These are phyloP conservation scores for Cladorrhinum samala DNA, from an alignment of 495 filamentous ascomycete species.

Conservation along the genomic window DNA sequence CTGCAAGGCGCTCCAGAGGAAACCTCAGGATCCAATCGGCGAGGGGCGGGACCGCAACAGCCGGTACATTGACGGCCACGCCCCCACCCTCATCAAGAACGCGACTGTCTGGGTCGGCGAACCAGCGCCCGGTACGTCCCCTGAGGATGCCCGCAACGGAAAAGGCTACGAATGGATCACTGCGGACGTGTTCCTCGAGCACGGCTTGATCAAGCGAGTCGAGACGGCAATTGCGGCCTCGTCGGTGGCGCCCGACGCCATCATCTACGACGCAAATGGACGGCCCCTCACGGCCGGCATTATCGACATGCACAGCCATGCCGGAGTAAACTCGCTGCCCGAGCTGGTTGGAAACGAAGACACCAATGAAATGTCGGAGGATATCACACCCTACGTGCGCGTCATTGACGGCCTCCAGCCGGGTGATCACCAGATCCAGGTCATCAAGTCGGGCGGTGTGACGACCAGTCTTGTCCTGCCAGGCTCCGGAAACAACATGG, in stretches of 20 bases:
- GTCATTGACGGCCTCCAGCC: slow-evolving; percentile 49
- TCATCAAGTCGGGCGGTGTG: slow-evolving; percentile 63
- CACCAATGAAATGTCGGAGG: slow-evolving; percentile 45
- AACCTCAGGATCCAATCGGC: slow-evolving; percentile 40
- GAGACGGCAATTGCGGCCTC: slow-evolving; percentile 26
- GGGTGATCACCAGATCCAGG: slow-evolving; percentile 47
- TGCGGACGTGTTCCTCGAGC: slow-evolving; percentile 43
- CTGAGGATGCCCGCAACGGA: slow-evolving; percentile 38
- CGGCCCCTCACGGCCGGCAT: slow-evolving; percentile 56
- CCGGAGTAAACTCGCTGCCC: slow-evolving; percentile 40
- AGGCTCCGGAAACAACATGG: slow-evolving; percentile 60
- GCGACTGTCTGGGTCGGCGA: slow-evolving; percentile 50
- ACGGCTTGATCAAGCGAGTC: slow-evolving; percentile 44
- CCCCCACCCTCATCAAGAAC: slow-evolving; percentile 46
- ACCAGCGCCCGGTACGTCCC: slow-evolving; percentile 32
- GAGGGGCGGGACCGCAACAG: slow-evolving; percentile 41
- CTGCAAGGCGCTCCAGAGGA: slow-evolving; percentile 35
- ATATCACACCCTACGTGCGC: slow-evolving; percentile 54
- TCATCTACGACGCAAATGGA: slow-evolving; percentile 48
- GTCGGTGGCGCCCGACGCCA: slow-evolving; percentile 28
- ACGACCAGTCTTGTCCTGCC: slow-evolving; percentile 61
- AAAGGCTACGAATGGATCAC: slow-evolving; percentile 38
- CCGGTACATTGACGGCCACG: slow-evolving; percentile 40
- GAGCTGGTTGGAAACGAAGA: slow-evolving; percentile 38
- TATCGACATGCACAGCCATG: slow-evolving; percentile 64